Evolutionary conservation across 805 yeast species (phyloP), one percentile per base, ranked within the genome.

Genomic region (Wickerhamiella australiensis): DNA sequence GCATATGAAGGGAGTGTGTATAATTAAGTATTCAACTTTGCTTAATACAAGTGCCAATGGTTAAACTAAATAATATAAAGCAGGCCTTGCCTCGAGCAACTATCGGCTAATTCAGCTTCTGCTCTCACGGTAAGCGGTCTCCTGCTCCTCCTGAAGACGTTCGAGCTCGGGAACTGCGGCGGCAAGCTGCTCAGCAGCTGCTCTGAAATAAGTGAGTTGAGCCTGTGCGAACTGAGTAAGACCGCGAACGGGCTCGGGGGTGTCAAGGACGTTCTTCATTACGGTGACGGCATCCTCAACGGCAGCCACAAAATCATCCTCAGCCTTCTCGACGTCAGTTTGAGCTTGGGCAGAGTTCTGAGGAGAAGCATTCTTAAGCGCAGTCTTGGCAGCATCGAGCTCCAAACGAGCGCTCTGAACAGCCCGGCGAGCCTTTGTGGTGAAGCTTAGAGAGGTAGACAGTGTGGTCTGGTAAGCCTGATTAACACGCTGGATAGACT

Each of bases 261-360:
- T 72, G 51, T 80, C 79, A 56, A 85, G 75, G 25, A 82, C 88
- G 61, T 80, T 79, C 68, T 80, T 85, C 88, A 85, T 81, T 52
- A 82, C 77, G 36, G 79, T 70, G 49, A 85, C 85, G 36, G 94
- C 92, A 60, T 82, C 92, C 68, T 85, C 95, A 31, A 86, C 86
- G 21, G 88, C 82, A 57, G 83, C 85, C 43, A 92, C 94, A 64
- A 85, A 85, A 60, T 59, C 88, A 60, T 85, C 95, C 68, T 85
- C 95, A 47, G 85, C 79, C 53, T 80, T 76, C 66, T 85, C 94
- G 75, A 85, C 80, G 55, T 78, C 76, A 46, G 80, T 82, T 59
- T 88, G 73, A 53, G 82, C 74, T 46, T 79, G 79, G 15, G 88
- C 85, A 61, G 81, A 82, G 65, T 79, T 79, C 57, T 76, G 80